Evolutionary conservation across 768 basidiomycete species (phyloP).

Genomic region (Pleurotus tuber-regium): DNA sequence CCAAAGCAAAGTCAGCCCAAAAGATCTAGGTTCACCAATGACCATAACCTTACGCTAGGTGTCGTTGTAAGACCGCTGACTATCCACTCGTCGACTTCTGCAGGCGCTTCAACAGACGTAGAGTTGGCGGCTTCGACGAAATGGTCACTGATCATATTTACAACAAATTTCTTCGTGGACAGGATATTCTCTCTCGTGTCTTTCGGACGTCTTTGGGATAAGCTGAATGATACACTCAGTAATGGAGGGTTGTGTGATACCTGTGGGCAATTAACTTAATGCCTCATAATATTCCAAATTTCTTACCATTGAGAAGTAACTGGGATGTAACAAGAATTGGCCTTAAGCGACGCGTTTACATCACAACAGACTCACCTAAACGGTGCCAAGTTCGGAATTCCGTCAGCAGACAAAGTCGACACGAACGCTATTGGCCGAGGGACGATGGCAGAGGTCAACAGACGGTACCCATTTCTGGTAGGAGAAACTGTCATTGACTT

Average conservation of each 20-base stretch:
- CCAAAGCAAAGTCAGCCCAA: slow-evolving; percentile 11
- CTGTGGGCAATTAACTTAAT: slow-evolving; percentile 25
- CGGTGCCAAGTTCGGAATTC: slow-evolving; percentile 59
- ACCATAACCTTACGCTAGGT: slow-evolving; percentile 43
- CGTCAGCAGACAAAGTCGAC: slow-evolving; percentile 51
- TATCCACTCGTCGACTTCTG: slow-evolving; percentile 54
- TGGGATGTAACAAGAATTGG: slow-evolving; percentile 19
- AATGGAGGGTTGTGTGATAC: slow-evolving; percentile 65
- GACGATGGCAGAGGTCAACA: slow-evolving; percentile 56
- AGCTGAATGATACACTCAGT: slow-evolving; percentile 57
- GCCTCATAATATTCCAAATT: not conserved
- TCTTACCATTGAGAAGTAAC: slow-evolving; percentile 63
- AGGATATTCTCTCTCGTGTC: slow-evolving; percentile 68
- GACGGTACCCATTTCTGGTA: slow-evolving; percentile 39
- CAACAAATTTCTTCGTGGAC: slow-evolving; percentile 64
- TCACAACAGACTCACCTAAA: slow-evolving; percentile 47
- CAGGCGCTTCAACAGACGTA: slow-evolving; percentile 54
- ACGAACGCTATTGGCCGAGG: slow-evolving; percentile 72
- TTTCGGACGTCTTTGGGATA: slow-evolving; percentile 42
- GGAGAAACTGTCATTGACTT: not conserved
- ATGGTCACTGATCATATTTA: slow-evolving; percentile 69
- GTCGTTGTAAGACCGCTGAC: slow-evolving; percentile 56
- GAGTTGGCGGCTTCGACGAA: slow-evolving; percentile 57
- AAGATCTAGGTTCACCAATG: slow-evolving; percentile 4
- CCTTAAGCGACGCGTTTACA: not conserved